Conservation (phyloP, 2,329 filamentous ascomycete species). For the Pleurostoma richardsiae region DNA sequence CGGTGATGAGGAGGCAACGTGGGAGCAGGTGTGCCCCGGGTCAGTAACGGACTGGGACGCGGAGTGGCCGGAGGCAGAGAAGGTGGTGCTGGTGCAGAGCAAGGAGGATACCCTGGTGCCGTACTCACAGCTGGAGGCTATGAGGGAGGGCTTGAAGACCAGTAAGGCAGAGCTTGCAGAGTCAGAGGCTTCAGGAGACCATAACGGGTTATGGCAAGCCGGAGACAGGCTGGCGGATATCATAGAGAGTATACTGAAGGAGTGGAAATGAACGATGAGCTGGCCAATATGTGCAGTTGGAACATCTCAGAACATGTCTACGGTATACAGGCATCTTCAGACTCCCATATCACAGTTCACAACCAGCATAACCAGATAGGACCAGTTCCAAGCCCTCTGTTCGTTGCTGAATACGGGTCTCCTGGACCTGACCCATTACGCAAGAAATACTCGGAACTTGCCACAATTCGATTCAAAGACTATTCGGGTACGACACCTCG, state of each 20-base stretch:
- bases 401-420: no score
- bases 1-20: conserved; percentile 29
- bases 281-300: no score
- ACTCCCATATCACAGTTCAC: no score
- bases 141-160: conserved; percentile 2
- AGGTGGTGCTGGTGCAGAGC: conserved; percentile 8
- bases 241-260: neutral
- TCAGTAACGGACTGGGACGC: conserved; percentile 1
- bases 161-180: neutral
- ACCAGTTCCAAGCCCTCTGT: no score
- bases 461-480: no score
- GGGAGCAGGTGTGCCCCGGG: conserved; percentile 35
- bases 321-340: no score
- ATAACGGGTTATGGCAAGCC: neutral
- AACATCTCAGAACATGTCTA: no score
- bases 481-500: no score
- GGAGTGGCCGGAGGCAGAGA: conserved; percentile 8
- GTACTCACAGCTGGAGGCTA: conserved; percentile 4
- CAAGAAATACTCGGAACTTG: no score
- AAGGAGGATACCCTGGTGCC: conserved; percentile 7
- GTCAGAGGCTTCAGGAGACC: neutral
- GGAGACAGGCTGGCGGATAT: neutral
- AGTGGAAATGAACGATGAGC: neutral
- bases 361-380: no score
- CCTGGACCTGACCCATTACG: no score